Base-by-base conservation (phyloP, 306 rosid genomes). In the Pterocarpus santalinus region DNA sequence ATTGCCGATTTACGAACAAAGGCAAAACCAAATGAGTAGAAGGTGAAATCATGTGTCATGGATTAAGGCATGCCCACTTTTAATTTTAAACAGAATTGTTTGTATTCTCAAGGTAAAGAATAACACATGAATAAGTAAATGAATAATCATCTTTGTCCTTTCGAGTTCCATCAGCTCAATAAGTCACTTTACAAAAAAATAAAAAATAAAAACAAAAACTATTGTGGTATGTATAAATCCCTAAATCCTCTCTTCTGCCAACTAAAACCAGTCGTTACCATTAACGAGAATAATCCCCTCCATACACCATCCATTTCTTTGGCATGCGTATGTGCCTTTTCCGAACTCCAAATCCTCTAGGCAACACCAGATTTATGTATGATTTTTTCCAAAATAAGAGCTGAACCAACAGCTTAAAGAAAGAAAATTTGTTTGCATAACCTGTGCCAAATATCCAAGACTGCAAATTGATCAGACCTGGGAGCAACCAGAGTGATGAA, bases 1-100 rank as follows among this genome's bases (percentile, higher is more conserved):
- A 81, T 57, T 94, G 98, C 68, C 86, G 87, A 38, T 7, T 46
- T 36, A 86, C 88, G 65, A 94, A 92, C 61, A 83, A 89, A 76
- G 77, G 83, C 81, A 73, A 53, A 56, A 56, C 47, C 71, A 61
- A 72, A 83, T 71, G 62, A 81, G 75, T 79, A 76, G 74, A 73
- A 70, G 65, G 58, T 49, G 56, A 81, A 62, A 53, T 35, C 32
- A n/a, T n/a, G 11, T 52, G 58, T n/a, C 6, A 16, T 62, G 80
- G 51, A 82, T 74, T 43, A 44, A 66, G 51, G 60, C 69, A 57
- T 68, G 79, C 69, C 81, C 81, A 75, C 75, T 83, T 66, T 12
- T 55, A 16, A 55, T n/a, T 55, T 16, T 72, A 51, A 65, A 68
- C 82, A 47, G 73, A 61, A 75, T 81, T 85, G 85, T 81, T 75